These are phyloP conservation scores for Kodamaea plutei DNA, from an alignment of 1,139 yeast genomes.

Conservation along the genomic window DNA sequence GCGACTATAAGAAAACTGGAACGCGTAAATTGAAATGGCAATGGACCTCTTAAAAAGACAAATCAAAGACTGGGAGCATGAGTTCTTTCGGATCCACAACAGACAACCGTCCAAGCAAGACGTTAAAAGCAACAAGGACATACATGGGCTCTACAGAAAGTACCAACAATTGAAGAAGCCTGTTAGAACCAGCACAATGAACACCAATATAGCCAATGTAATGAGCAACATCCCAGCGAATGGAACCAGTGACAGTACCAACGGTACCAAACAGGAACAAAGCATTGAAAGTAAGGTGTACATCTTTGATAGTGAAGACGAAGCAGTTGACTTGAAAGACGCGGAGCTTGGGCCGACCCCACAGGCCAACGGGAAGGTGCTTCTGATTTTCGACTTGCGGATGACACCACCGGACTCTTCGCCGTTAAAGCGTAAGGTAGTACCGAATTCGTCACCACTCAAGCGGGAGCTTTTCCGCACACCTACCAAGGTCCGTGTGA, in stretches of 20 bases:
- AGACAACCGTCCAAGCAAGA: slow-evolving; percentile 53
- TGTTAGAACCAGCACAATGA: not conserved
- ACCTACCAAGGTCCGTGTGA: slow-evolving; percentile 22
- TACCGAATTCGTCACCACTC: not conserved
- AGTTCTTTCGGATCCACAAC: slow-evolving; percentile 38
- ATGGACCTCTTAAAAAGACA: slow-evolving; percentile 28
- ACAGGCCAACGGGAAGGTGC: slow-evolving; percentile 63
- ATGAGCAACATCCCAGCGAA: not conserved
- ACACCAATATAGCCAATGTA: slow-evolving; percentile 1
- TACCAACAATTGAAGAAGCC: slow-evolving; percentile 30
- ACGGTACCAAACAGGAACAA: not conserved
- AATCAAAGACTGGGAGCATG: slow-evolving; percentile 63
- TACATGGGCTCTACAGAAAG: slow-evolving; percentile 41
- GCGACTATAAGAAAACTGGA: too few species aligned
- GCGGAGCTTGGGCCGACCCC: slow-evolving; percentile 72
- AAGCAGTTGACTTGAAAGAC: slow-evolving; percentile 7
- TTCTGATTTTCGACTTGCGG: slow-evolving; percentile 58
- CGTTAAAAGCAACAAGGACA: slow-evolving; percentile 43
- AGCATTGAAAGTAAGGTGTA: too few species aligned
- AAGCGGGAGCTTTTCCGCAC: slow-evolving; percentile 23
- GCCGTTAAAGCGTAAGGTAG: slow-evolving; percentile 25
- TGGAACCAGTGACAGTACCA: slow-evolving; percentile 1
- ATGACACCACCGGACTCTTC: slow-evolving; percentile 47
- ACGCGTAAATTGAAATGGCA: too few species aligned
- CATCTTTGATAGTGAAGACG: slow-evolving; percentile 6